Percentiles rank a stretch among this genome's conserved stretches.
Conservation (phyloP, 176 grass and related monocot genomes). For the Thinopyrum elongatum region DNA sequence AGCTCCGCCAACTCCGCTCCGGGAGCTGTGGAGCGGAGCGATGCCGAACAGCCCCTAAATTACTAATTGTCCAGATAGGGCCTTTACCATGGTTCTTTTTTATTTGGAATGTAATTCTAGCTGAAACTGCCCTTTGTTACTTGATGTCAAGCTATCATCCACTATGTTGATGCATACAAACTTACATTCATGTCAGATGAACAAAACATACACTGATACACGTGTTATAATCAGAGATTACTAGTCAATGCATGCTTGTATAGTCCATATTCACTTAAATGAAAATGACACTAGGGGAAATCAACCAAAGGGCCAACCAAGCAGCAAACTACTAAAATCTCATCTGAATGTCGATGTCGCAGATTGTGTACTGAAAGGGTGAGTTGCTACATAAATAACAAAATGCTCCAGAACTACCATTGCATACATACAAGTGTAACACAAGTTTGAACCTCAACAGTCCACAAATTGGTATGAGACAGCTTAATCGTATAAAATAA, state of each 20-base stretch:
- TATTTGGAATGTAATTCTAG: not conserved
- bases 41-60: not conserved
- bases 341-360: not conserved
- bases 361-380: not conserved
- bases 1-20: too few species aligned
- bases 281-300: constrained; percentile 9
- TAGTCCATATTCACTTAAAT: not conserved
- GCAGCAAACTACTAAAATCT: constrained; percentile 15
- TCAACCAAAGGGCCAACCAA: not conserved
- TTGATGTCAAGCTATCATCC: not conserved
- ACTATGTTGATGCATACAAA: not conserved
- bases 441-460: constrained; percentile 7
- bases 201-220: constrained; percentile 6
- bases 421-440: not conserved
- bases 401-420: not conserved
- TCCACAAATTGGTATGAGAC: not conserved
- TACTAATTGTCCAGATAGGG: constrained; percentile 11
- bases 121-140: not conserved
- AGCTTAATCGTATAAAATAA: constrained; percentile 7
- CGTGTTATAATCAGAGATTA: not conserved
- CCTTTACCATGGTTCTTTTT: not conserved
- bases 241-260: not conserved
- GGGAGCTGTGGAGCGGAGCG: too few species aligned
- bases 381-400: constrained; percentile 16
- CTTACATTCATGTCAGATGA: constrained; percentile 24